These are phyloP conservation scores for Nigrospora osmanthi DNA, from an alignment of 2,329 filamentous ascomycete genomes.

Conservation along the genomic window DNA sequence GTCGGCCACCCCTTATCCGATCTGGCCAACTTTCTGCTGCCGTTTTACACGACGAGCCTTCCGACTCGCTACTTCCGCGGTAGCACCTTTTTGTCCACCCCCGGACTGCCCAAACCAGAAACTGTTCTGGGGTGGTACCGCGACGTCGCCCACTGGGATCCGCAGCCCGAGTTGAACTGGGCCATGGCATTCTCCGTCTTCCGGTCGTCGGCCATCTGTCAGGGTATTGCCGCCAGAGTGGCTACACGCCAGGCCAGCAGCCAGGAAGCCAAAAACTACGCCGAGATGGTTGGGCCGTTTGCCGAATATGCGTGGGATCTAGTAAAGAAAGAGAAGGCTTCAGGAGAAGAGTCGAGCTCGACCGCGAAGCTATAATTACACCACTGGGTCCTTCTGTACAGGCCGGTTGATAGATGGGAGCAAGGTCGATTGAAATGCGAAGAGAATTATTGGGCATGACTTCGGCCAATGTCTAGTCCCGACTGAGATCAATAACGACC, in stretches of 20 bases:
- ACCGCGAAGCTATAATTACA: too few species aligned
- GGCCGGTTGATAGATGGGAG: too few species aligned
- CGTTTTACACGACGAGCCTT: slow-evolving; percentile 30
- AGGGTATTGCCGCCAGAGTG: slow-evolving; percentile 87
- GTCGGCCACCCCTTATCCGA: slow-evolving; percentile 94
- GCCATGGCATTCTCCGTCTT: slow-evolving; percentile 56
- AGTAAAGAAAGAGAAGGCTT: slow-evolving; percentile 27
- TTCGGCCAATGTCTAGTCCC: too few species aligned
- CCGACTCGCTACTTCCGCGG: slow-evolving; percentile 1
- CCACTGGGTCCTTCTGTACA: too few species aligned
- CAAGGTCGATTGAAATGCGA: too few species aligned
- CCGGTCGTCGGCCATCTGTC: slow-evolving; percentile 55
- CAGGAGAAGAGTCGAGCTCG: too few species aligned
- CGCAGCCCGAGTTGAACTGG: slow-evolving; percentile 46
- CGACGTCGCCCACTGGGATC: slow-evolving; percentile 61
- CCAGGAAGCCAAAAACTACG: slow-evolving; percentile 68
- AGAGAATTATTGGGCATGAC: too few species aligned
- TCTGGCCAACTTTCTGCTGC: slow-evolving; percentile 67
- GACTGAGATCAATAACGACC: slow-evolving; percentile 34
- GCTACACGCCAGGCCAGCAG: slow-evolving; percentile 85
- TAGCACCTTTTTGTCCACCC: slow-evolving; percentile 53
- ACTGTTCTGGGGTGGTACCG: slow-evolving; percentile 60
- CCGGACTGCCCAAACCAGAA: slow-evolving; percentile 42
- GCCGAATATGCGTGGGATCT: slow-evolving; percentile 73
- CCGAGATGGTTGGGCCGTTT: slow-evolving; percentile 59